Evolutionary conservation across 2,329 filamentous ascomycete genomes (phyloP), one percentile per base, ranked within the genome.

Genomic region (Talaromyces albobiverticillius): DNA sequence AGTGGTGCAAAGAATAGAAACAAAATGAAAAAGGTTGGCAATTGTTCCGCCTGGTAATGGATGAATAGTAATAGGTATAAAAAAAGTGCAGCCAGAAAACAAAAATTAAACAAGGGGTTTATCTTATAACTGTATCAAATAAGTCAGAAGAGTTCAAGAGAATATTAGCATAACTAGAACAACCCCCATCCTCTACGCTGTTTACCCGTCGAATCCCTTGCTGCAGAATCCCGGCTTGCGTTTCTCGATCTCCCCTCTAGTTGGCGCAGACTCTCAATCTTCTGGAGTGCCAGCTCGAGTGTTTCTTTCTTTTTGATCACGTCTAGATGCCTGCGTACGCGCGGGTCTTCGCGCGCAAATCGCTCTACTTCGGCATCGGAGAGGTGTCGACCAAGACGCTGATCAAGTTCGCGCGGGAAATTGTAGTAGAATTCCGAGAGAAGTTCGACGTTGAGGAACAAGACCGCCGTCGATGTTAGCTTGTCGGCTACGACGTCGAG

Each of bases 401-500:
- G 77, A 70, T 99, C 94, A 11, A 99, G 82, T 68, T 96, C 91
- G 36, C 94, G 84, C 0, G 94, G 94, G 72, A 99, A 99, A 68
- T 94, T 91, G 75, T 96, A 96, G 76, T 96, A 96, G 70, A 97
- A 99, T 67, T 99, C 95, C 2, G 89, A 93, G 16, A 99, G 82
- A 18, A 99, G 82, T 75, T 99, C 95, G 10, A 97, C 94, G 66
- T 99, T 96, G 26, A 99, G 82, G 79, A 99, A 99, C 0, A 99
- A 83, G 8, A 99, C 94, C 2, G 94, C 93, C 0, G 94, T 99
- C 1, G 90, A 88, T 3, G 93, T 95, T 46, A 99, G 82, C 73
- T 97, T 97, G 62, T 92, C 90, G 1, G 94, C 92, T 2, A 96
- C 94, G 3, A 95, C 91, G 65, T 99, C 92, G n/a, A 99, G 84